These are phyloP conservation scores for Jacaranda copaia DNA, from an alignment of 257 asterid species.

Conservation along the genomic window DNA sequence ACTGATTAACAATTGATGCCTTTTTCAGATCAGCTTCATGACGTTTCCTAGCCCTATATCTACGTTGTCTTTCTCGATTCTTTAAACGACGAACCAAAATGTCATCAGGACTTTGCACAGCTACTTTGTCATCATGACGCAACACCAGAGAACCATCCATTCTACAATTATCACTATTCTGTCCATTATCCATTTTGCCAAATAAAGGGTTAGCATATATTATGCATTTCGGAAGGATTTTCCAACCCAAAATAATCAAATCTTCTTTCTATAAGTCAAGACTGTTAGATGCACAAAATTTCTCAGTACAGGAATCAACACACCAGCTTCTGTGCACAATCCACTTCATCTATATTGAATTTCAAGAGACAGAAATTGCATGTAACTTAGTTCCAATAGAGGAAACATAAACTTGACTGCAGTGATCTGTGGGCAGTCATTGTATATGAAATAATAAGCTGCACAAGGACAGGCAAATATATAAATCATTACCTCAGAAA, in stretches of 20 bases:
- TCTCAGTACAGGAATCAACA: constrained; percentile 8
- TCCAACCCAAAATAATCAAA: constrained; percentile 10
- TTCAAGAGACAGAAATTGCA: constrained; percentile 17
- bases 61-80: constrained; percentile 89
- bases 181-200: constrained; percentile 27
- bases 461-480: constrained; percentile 5
- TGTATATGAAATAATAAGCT: neutral
- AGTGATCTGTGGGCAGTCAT: neutral
- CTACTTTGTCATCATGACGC: constrained; percentile 54
- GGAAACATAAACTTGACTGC: constrained; percentile 18
- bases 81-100: constrained; percentile 73
- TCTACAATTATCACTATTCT: constrained; percentile 34
- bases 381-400: neutral
- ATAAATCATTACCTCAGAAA: neutral
- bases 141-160: constrained; percentile 55
- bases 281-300: constrained; percentile 22
- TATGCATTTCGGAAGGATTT: constrained; percentile 12
- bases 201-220: constrained; percentile 12
- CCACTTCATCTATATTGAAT: constrained; percentile 17
- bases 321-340: constrained; percentile 12
- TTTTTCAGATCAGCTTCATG: constrained; percentile 62
- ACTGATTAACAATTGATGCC: constrained; percentile 46
- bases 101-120: constrained; percentile 51
- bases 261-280: constrained; percentile 22
- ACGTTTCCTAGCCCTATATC: constrained; percentile 93